phyloP scores from a whole-genome alignment of 768 basidiomycete genomes.

The Hypholoma fasciculare region DNA sequence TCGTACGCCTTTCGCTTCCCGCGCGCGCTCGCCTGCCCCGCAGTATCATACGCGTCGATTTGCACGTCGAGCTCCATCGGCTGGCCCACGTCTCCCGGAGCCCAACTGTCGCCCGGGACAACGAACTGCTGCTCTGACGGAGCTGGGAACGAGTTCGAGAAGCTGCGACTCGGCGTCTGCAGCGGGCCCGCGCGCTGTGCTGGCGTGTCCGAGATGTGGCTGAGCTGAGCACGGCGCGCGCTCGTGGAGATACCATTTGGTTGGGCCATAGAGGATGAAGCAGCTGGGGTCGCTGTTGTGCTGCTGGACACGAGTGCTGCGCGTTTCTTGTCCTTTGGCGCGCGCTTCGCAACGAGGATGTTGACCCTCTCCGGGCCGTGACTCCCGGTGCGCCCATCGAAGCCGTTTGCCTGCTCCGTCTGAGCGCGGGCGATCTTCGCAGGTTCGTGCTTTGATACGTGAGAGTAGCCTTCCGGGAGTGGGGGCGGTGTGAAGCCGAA shows the following conservation, averaged over 20 bases:
- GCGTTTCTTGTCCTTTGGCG: slow-evolving; percentile 62
- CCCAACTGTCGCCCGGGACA: slow-evolving; percentile 35
- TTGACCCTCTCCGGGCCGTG: slow-evolving; percentile 63
- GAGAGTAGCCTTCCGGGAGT: slow-evolving; percentile 71
- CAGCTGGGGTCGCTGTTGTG: slow-evolving; percentile 8
- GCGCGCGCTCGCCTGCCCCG: slow-evolving; percentile 27
- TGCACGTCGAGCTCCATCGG: slow-evolving; percentile 52
- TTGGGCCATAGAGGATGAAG: slow-evolving; percentile 20
- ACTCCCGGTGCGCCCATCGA: slow-evolving; percentile 30
- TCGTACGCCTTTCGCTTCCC: slow-evolving; percentile 51
- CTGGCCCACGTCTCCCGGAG: slow-evolving; percentile 24
- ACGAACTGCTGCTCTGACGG: slow-evolving; percentile 52
- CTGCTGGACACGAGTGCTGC: slow-evolving; percentile 19
- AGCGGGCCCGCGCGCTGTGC: slow-evolving; percentile 9
- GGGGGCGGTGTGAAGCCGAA: slow-evolving; percentile 75
- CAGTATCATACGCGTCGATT: slow-evolving; percentile 54
- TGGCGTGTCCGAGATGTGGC: slow-evolving; percentile 26
- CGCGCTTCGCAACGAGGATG: slow-evolving; percentile 73
- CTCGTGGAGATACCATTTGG: slow-evolving; percentile 21
- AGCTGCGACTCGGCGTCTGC: slow-evolving; percentile 14
- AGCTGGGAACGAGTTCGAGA: slow-evolving; percentile 41
- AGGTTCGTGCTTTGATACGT: slow-evolving; percentile 38
- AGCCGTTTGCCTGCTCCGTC: slow-evolving; percentile 30
- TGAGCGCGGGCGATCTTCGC: slow-evolving; percentile 31
- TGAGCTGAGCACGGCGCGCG: slow-evolving; percentile 37